A percentile compares a stretch with the other conserved stretches of the same genome.
Conservation (phyloP, 495 filamentous ascomycete genomes). For the Poronia punctata region DNA sequence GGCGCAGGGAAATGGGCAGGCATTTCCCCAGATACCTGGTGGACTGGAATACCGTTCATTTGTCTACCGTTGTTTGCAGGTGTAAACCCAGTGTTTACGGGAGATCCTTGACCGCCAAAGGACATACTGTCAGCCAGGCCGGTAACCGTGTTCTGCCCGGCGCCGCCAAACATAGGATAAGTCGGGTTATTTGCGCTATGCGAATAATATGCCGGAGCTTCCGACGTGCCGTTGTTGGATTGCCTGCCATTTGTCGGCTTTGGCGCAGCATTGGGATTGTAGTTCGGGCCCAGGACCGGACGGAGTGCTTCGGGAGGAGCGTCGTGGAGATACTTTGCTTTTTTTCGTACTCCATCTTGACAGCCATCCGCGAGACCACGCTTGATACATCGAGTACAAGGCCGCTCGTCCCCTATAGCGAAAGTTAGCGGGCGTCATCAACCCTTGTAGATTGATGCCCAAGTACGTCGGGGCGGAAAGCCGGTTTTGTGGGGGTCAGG, state of each 20-base stretch:
- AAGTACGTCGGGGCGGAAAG: background rate
- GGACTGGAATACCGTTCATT: slow-evolving; percentile 25
- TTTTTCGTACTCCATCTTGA: slow-evolving; percentile 94
- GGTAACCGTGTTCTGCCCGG: slow-evolving; percentile 20
- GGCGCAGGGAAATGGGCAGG: slow-evolving; percentile 43
- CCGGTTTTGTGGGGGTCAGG: slow-evolving; percentile 9
- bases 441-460: background rate
- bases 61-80: slow-evolving; percentile 34
- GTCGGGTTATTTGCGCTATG: slow-evolving; percentile 20
- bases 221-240: slow-evolving; percentile 18
- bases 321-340: slow-evolving; percentile 98
- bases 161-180: slow-evolving; percentile 31
- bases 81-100: slow-evolving; percentile 62
- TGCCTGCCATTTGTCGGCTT: slow-evolving; percentile 28
- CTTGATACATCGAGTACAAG: slow-evolving; percentile 90
- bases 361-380: slow-evolving; percentile 82
- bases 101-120: slow-evolving; percentile 57
- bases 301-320: slow-evolving; percentile 67
- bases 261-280: slow-evolving; percentile 37
- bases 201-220: slow-evolving; percentile 23
- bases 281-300: slow-evolving; percentile 49
- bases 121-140: slow-evolving; percentile 42
- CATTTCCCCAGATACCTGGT: slow-evolving; percentile 32
- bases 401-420: slow-evolving; percentile 61
- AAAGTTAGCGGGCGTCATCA: slow-evolving; percentile 11